These are phyloP conservation scores for Mrakia frigida DNA, from an alignment of 768 basidiomycete genomes.

Conservation along the genomic window DNA sequence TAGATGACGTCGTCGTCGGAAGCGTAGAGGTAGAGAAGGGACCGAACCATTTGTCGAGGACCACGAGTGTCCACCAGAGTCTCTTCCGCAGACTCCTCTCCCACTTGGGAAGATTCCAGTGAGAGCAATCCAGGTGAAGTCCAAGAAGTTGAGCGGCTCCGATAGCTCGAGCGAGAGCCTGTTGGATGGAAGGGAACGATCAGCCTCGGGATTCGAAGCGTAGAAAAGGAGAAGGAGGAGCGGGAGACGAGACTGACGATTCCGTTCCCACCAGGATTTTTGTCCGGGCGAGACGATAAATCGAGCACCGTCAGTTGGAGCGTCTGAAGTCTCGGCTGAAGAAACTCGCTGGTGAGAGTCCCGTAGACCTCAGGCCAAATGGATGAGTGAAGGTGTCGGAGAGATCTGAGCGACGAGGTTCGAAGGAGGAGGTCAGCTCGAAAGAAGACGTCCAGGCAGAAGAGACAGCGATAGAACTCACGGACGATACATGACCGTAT, in stretches of 20 bases:
- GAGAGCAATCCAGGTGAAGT: constrained; percentile 33
- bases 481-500: constrained; percentile 21
- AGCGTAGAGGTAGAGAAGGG: not conserved
- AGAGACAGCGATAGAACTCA: not conserved
- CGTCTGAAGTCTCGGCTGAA: constrained; percentile 32
- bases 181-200: not conserved
- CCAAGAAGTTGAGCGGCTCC: constrained; percentile 34
- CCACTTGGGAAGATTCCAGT: constrained; percentile 26
- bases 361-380: constrained; percentile 27
- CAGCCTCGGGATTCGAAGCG: not conserved
- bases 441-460: not conserved
- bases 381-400: not conserved
- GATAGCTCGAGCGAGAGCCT: constrained; percentile 18
- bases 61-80: constrained; percentile 33
- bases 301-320: constrained; percentile 31
- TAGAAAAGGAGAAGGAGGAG: too few species aligned
- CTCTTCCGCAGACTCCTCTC: constrained; percentile 31
- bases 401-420: not conserved
- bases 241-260: constrained; percentile 20
- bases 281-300: constrained; percentile 28
- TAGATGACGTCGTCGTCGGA: not conserved
- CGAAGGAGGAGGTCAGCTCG: not conserved
- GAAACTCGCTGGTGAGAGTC: constrained; percentile 23
- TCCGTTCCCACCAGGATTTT: constrained; percentile 32
- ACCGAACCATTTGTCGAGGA: constrained; percentile 31